A percentile compares a stretch with the other conserved stretches of the same genome.
These are phyloP conservation scores for Phaeotremella fagi DNA, from an alignment of 768 basidiomycete genomes.

Conservation along the genomic window DNA sequence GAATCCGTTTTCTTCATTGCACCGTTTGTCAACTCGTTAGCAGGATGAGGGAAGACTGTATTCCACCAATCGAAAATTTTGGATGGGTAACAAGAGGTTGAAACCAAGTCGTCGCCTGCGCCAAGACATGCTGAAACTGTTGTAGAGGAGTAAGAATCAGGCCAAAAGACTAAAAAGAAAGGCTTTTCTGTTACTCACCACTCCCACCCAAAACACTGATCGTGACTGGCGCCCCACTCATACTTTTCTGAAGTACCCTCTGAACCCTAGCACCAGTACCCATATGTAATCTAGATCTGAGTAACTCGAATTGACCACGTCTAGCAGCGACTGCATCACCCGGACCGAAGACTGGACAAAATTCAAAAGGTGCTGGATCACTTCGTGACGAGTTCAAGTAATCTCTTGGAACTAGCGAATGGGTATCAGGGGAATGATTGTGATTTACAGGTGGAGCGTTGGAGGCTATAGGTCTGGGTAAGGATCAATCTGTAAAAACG, in stretches of 20 bases:
- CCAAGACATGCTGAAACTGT: conserved; percentile 90
- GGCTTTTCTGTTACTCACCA: conserved; percentile 53
- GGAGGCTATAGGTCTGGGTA: not conserved
- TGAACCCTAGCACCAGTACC: conserved; percentile 81
- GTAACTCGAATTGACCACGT: conserved; percentile 69
- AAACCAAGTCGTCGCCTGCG: conserved; percentile 82
- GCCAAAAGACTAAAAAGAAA: conserved; percentile 4
- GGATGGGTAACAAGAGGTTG: conserved; percentile 82
- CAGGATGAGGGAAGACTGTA: conserved; percentile 93
- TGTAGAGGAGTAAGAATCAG: conserved; percentile 8
- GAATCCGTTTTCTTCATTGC: conserved; percentile 88
- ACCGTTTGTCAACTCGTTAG: conserved; percentile 95
- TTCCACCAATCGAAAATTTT: conserved; percentile 98
- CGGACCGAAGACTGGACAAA: conserved; percentile 83
- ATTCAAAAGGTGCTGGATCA: conserved; percentile 67
- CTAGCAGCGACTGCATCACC: conserved; percentile 72
- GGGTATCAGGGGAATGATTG: conserved; percentile 10
- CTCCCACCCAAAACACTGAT: conserved; percentile 88
- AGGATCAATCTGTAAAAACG: not conserved
- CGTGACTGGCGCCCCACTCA: conserved; percentile 78
- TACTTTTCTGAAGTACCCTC: conserved; percentile 72
- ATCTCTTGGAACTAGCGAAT: conserved; percentile 58
- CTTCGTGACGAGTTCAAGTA: conserved; percentile 65
- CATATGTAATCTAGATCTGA: conserved; percentile 68
- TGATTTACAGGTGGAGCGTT: not conserved